Evolutionary conservation across 768 basidiomycete species (phyloP).

Genomic region (Trametes elegans): DNA sequence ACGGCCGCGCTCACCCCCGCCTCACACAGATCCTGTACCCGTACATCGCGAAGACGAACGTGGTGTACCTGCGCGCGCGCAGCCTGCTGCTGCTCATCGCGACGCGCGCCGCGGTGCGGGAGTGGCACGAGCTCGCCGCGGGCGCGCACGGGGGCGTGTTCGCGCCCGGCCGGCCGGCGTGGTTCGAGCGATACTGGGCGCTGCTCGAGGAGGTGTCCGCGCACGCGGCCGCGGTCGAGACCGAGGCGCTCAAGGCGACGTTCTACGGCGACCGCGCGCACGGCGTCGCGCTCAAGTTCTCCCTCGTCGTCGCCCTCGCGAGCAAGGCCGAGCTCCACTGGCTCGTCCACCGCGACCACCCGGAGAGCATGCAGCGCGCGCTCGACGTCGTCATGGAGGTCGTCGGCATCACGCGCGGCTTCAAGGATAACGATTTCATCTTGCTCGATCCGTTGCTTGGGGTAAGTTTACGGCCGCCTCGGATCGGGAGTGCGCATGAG

Average conservation of each 20-base stretch:
- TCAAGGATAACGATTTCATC: constrained; percentile 26
- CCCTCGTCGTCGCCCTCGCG: constrained; percentile 24
- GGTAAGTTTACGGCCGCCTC: constrained; percentile 1
- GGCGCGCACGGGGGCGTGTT: constrained; percentile 7
- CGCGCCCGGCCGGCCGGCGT: constrained; percentile 15
- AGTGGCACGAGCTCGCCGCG: constrained; percentile 13
- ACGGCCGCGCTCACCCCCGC: not conserved
- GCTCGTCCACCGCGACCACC: constrained; percentile 20
- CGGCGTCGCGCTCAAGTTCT: constrained; percentile 24
- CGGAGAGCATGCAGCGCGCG: constrained; percentile 23
- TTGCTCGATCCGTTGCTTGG: constrained; percentile 27
- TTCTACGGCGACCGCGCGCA: constrained; percentile 19
- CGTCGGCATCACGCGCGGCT: constrained; percentile 23
- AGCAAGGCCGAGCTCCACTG: constrained; percentile 26
- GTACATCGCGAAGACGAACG: constrained; percentile 17
- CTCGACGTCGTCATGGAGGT: constrained; percentile 25
- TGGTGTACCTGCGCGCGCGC: constrained; percentile 18
- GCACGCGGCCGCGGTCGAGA: constrained; percentile 19
- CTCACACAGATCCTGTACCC: constrained; percentile 15
- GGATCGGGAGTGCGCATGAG: not conserved
- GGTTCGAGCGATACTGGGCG: constrained; percentile 26
- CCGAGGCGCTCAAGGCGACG: constrained; percentile 23
- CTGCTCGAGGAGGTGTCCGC: constrained; percentile 22
- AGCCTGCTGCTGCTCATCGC: constrained; percentile 18
- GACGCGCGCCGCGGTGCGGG: not conserved